Base-by-base conservation (phyloP, 2,329 filamentous ascomycete genomes). In the Nigrospora oryzae region DNA sequence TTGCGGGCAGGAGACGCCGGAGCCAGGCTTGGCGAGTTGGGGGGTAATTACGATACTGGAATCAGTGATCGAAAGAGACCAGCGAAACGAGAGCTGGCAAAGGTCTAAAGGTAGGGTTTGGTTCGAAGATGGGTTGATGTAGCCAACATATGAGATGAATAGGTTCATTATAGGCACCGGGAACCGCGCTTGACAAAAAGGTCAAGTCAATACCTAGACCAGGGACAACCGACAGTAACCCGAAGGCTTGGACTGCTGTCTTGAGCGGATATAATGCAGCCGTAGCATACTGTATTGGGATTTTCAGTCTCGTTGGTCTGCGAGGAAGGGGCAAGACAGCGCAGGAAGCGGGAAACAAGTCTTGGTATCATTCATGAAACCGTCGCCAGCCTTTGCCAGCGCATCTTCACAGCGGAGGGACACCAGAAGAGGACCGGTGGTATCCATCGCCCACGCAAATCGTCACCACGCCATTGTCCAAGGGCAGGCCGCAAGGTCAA, bases 281-380 rank as follows among this genome's bases (percentile, higher is more conserved):
- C 23, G 8, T 12, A 17, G 32, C 3, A 40, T 11, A 42, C 40
- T 31, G 23, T 42, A 12, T 14, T 34, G 6, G n/a, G n/a, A 8
- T 10, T 15, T 11, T 31, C 16, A 15, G 36, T 5, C 12, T 38
- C 11, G 19, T 19, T 6, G 36, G 17, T 17, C 14, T 4, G 4
- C 15, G 23, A 38, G 4, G 5, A 31, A 16, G 40, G 13, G 11
- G 32, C 6, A 36, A 36, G 5, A 17, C 30, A 23, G 6, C 10
- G 17, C 19, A 23, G n/a, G n/a, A 36, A 32, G n/a, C 11, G 15
- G 36, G 40, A 43, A 32, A 44, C 31, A 46, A 42, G 15, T 46
- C 37, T 40, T 39, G 40, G 33, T 46, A 42, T 43, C 46, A 46
- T 46, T 46, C 38, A n/a, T 30, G 36, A 30, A 44, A 39, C 37